Evolutionary conservation across 2,329 filamentous ascomycete species (phyloP), one percentile per base, ranked within the genome.

Genomic region (Didymella arachidicola): DNA sequence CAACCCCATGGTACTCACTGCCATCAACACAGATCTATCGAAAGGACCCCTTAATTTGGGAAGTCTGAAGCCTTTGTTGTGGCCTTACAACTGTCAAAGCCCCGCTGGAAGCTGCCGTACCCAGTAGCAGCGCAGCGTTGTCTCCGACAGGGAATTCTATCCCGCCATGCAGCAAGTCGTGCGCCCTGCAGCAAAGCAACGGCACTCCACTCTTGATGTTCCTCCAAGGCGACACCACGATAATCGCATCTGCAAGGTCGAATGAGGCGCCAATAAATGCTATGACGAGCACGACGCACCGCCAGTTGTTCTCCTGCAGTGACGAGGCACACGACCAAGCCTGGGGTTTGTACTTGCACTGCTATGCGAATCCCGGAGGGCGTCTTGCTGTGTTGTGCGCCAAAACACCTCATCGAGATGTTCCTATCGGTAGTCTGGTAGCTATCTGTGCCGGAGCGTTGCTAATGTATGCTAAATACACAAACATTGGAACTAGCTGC

Each of bases 51-150:
- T 44, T 41, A 44, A 44, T 32, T 18, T 39, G 16, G 19, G 19
- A 36, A 43, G 36, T n/a, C 14, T 49, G 30, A 26, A 32, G 18
- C 7, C 49, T 53, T 44, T 47, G 43, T 47, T 38, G 42, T 47
- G 25, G 14, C 19, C 18, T 53, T 11, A 16, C 26, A 39, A 29
- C 19, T 38, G 39, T 59, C 45, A 50, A 49, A 44, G 50, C 22
- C 18, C 45, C 16, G 56, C 50, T 49, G 50, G 44, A 45, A 53
- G 39, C 26, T 59, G 64, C 44, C 30, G 61, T 65, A 60, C 59
- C 56, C 55, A 65, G 61, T 68, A 59, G 57, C 60, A 66, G 60
- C 60, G 62, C 67, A 65, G 57, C 58, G 57, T 65, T 55, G 57
- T 62, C 52, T 59, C 47, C 53, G 55, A 41, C 52, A 59, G 36